Conservation (phyloP, 1,139 yeast species). For the Kluyveromyces marxianus region DNA sequence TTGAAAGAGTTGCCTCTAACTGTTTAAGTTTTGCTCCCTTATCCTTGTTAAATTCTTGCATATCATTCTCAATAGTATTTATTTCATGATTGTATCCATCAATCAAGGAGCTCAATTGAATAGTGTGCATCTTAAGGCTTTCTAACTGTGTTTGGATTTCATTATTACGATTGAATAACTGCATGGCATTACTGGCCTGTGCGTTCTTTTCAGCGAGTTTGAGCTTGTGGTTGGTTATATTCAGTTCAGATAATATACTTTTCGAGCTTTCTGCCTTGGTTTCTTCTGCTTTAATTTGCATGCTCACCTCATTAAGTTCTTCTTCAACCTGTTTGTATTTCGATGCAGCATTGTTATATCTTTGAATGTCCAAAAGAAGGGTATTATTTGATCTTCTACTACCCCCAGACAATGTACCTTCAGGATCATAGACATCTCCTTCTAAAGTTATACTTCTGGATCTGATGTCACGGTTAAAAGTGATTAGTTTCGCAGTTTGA, state of each 20-base stretch:
- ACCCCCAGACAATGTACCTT: slow-evolving; percentile 96
- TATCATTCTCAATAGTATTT: slow-evolving; percentile 60
- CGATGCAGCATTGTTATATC: slow-evolving; percentile 46
- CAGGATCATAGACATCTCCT: slow-evolving; percentile 94
- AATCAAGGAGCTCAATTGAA: slow-evolving; percentile 31
- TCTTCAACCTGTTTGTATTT: slow-evolving; percentile 38
- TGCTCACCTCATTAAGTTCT: slow-evolving; percentile 37
- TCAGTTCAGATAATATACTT: slow-evolving; percentile 56
- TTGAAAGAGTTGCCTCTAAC: slow-evolving; percentile 34
- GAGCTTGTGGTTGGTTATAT: slow-evolving; percentile 61
- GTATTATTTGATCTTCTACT: slow-evolving; percentile 56
- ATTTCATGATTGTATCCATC: slow-evolving; percentile 38
- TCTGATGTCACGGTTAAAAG: slow-evolving; percentile 76
- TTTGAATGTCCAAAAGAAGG: slow-evolving; percentile 58
- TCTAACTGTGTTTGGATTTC: slow-evolving; percentile 44
- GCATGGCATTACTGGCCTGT: slow-evolving; percentile 49
- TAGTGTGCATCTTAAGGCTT: slow-evolving; percentile 36
- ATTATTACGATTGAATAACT: slow-evolving; percentile 44
- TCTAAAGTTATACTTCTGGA: slow-evolving; percentile 86
- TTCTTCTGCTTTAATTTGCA: slow-evolving; percentile 41
- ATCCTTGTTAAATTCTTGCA: slow-evolving; percentile 71
- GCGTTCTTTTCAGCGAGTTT: slow-evolving; percentile 53
- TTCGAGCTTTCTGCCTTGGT: slow-evolving; percentile 45
- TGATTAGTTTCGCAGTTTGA: slow-evolving; percentile 76
- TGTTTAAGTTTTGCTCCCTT: slow-evolving; percentile 74